Evolutionary conservation across 2,329 filamentous ascomycete species (phyloP).

Genomic region (Colletotrichum sp.): DNA sequence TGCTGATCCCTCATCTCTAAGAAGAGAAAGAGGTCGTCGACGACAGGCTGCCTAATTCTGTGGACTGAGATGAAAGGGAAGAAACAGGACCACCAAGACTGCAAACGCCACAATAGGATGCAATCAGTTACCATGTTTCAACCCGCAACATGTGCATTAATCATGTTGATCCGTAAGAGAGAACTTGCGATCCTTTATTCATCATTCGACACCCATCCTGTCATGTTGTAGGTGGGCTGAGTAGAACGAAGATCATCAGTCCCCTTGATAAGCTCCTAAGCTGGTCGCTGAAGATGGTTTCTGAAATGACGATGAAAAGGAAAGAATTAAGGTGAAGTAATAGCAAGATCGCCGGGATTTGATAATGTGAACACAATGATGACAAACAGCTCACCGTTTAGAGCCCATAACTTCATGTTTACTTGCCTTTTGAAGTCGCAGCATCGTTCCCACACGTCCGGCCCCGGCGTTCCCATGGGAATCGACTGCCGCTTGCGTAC

Average conservation of each 20-base stretch:
- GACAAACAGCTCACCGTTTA: not conserved
- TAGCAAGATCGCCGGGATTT: not conserved
- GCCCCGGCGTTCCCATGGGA: not conserved
- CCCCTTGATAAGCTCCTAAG: not conserved
- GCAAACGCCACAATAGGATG: not conserved
- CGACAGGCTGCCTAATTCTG: not conserved
- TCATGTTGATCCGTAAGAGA: not conserved
- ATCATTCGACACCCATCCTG: not conserved
- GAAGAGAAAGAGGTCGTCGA: not conserved
- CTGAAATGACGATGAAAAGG: not conserved
- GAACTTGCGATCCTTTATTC: fast-evolving
- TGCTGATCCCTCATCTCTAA: not conserved
- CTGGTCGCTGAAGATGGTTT: not conserved
- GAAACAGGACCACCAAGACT: not conserved
- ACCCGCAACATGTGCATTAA: not conserved
- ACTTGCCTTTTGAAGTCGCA: not conserved
- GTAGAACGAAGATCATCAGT: fast-evolving
- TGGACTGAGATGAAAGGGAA: not conserved
- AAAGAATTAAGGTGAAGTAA: not conserved
- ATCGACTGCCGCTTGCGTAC: not conserved
- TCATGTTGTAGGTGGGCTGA: not conserved
- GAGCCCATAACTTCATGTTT: not conserved
- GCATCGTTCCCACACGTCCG: not conserved
- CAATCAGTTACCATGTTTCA: not conserved
- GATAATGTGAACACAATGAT: not conserved